A percentile compares a stretch with the other conserved stretches of the same genome.
These are phyloP conservation scores for Apophysomyces sp. DNA, from an alignment of 371 early-diverging fungal genomes.

Conservation along the genomic window DNA sequence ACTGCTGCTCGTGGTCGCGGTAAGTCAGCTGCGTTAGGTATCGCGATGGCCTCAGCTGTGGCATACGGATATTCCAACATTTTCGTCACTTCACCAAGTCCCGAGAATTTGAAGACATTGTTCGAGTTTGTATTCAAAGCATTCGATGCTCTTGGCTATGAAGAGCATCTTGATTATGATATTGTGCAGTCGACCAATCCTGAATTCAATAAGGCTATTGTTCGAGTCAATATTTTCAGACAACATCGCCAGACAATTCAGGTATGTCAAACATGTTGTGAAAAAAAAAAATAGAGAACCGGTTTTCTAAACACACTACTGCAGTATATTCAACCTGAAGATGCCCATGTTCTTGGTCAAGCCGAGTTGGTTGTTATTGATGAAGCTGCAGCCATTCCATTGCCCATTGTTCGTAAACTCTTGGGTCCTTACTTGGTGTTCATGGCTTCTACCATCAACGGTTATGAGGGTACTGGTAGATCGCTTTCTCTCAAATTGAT, in stretches of 20 bases:
- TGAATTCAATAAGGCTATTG: slow-evolving; percentile 92
- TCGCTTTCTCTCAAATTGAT: slow-evolving; percentile 95
- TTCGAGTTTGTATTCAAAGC: slow-evolving; percentile 98
- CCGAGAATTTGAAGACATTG: slow-evolving; percentile 97
- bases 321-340: slow-evolving; percentile 94
- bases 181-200: slow-evolving; percentile 94
- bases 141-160: slow-evolving; percentile 95
- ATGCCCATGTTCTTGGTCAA: slow-evolving; percentile 89
- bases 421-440: slow-evolving; percentile 96
- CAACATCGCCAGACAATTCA: slow-evolving; percentile 98
- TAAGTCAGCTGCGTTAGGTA: slow-evolving; percentile 98
- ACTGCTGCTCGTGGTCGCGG: slow-evolving; percentile 99
- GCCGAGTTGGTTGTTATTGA: slow-evolving; percentile 99
- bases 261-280: slow-evolving; percentile 17
- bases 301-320: no score
- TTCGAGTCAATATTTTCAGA: slow-evolving; percentile 93
- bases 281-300: not conserved
- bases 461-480: slow-evolving; percentile 99
- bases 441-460: slow-evolving; percentile 99
- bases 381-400: slow-evolving; percentile 99
- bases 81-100: slow-evolving; percentile 97
- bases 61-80: slow-evolving; percentile 98
- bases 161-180: slow-evolving; percentile 98
- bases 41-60: slow-evolving; percentile 96
- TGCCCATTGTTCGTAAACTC: slow-evolving; percentile 89